Evolutionary conservation across 306 rosid genomes (phyloP), one percentile per base, ranked within the genome.

Genomic region (Carpinus fangiana): DNA sequence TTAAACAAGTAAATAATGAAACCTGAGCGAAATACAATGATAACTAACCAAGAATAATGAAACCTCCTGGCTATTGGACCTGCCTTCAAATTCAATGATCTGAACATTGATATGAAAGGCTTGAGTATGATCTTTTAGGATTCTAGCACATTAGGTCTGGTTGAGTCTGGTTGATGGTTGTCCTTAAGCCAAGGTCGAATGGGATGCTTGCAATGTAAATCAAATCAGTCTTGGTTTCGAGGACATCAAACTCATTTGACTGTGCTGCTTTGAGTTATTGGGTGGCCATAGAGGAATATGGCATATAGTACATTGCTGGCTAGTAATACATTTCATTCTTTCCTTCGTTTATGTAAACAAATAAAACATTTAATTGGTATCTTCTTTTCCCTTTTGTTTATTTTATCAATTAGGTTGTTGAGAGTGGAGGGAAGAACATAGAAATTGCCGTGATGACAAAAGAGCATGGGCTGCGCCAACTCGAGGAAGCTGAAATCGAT

Each of bases 401-500:
- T 57, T 21, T 66, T 71, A 54, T 48, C 34, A 36, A 56, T 54
- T 84, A 88, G 91, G 92, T 88, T 78, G 92, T 88, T 21, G 92
- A 88, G 78, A 86, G 92, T 69, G 88, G 92, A 2, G 92, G 92
- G 21, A 88, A 88, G 83, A 88, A 86, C 82, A 84, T 88, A 48
- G 92, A 88, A 83, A 86, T 88, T 18, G 92, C 85, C 28, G 88
- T 84, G 64, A 88, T 88, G 92, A 88, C 90, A 11, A 86, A 70
- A 74, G 92, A 88, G 69, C 78, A 84, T n/a, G 88, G 89, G 43
- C 74, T 88, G 56, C 76, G 67, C 48, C 92, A 88, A 76, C 87
- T 88, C 64, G 90, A 88, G 79, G 92, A 88, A 77, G 85, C 90
- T 71, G 92, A 88, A 74, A 88, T 88, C 11, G 90, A 88, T 50